Evolutionary conservation across 306 rosid genomes (phyloP).

Genomic region (Quercus suber): DNA sequence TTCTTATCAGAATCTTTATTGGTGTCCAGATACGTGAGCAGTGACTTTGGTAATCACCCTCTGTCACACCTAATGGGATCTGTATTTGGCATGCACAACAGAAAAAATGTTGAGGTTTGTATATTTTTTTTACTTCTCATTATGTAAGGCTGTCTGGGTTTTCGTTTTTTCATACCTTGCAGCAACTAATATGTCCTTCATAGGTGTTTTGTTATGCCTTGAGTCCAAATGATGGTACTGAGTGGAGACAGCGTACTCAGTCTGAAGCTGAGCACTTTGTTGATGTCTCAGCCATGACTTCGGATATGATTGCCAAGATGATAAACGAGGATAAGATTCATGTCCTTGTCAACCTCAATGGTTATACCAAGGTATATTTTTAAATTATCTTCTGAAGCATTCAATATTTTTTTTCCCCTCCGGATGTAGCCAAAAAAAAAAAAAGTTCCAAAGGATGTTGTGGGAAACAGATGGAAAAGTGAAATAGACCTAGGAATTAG

Average conservation of each 20-base stretch:
- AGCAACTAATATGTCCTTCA: too few relatives aligned
- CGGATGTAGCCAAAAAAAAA: too few relatives aligned
- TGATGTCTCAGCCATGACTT: constrained; percentile 88
- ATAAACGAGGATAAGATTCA: constrained; percentile 83
- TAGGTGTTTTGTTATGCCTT: constrained; percentile 95
- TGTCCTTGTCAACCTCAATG: constrained; percentile 87
- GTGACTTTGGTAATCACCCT: constrained; percentile 69
- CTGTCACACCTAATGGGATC: constrained; percentile 96
- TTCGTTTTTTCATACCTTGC: too few relatives aligned
- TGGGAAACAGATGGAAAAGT: too few relatives aligned
- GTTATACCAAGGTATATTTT: constrained; percentile 82
- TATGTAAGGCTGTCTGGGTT: too few relatives aligned
- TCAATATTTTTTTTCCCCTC: neutral
- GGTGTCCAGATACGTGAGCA: constrained; percentile 54
- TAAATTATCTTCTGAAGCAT: too few relatives aligned
- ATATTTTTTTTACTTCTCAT: neutral
- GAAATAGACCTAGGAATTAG: too few relatives aligned
- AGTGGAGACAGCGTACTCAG: constrained; percentile 92
- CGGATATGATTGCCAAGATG: constrained; percentile 87
- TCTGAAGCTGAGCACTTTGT: constrained; percentile 88
- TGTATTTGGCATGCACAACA: constrained; percentile 89
- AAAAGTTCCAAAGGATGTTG: too few relatives aligned
- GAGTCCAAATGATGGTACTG: constrained; percentile 90
- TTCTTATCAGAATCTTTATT: neutral
- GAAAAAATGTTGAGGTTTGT: constrained; percentile 79